phyloP scores from a whole-genome alignment of 352 stramenopile species.

The Plasmopara viticola region DNA sequence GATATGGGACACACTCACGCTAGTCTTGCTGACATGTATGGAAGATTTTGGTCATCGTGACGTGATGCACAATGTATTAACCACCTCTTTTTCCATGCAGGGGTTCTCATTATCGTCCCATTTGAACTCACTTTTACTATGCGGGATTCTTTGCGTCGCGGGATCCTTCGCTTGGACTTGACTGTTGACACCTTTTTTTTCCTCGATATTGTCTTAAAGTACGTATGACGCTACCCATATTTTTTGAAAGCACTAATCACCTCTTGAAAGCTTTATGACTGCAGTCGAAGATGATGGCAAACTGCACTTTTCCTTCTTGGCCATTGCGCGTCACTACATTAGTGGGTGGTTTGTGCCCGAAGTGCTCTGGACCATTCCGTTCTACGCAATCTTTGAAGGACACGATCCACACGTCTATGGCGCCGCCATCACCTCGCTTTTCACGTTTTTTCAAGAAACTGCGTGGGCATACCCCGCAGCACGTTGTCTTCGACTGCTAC shows the following conservation, averaged over 20 bases:
- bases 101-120: slow-evolving; percentile 53
- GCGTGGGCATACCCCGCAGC: slow-evolving; percentile 43
- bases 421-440: slow-evolving; percentile 13
- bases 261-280: slow-evolving; percentile 53
- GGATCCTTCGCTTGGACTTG: slow-evolving; percentile 46
- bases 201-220: slow-evolving; percentile 72
- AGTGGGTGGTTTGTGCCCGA: slow-evolving; percentile 53
- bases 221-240: slow-evolving; percentile 4
- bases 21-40: slow-evolving; percentile 62
- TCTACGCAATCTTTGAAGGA: slow-evolving; percentile 47
- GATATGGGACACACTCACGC: slow-evolving; percentile 48
- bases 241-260: background rate
- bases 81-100: slow-evolving; percentile 14
- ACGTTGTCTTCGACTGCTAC: slow-evolving; percentile 41
- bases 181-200: slow-evolving; percentile 61
- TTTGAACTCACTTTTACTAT: slow-evolving; percentile 69
- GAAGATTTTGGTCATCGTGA: too few species aligned
- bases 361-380: slow-evolving; percentile 59
- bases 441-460: slow-evolving; percentile 17
- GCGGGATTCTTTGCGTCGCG: slow-evolving; percentile 18
- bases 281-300: slow-evolving; percentile 66
- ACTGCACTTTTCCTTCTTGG: slow-evolving; percentile 52
- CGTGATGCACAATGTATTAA: background rate
- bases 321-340: slow-evolving; percentile 50
- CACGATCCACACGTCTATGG: slow-evolving; percentile 19